phyloP scores from a whole-genome alignment of 352 stramenopile species.

The Globisporangium viniferum region DNA sequence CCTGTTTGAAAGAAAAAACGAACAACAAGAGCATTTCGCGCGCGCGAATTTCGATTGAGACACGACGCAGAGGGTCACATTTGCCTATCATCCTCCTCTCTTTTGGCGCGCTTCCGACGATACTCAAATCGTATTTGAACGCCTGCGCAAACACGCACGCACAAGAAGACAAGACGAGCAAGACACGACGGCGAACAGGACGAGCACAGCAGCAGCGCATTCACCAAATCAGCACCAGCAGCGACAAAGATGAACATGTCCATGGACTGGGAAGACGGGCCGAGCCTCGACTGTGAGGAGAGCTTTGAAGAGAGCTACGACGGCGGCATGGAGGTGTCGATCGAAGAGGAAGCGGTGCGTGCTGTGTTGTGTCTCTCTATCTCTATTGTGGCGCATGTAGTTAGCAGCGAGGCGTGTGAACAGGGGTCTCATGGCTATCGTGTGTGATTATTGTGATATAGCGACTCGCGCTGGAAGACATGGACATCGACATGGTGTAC shows the following conservation, averaged over 20 bases:
- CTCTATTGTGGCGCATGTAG: neutral
- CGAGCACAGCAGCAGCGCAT: neutral
- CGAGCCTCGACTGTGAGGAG: constrained; percentile 75
- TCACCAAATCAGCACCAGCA: neutral
- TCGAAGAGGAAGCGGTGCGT: constrained; percentile 44
- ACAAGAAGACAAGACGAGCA: neutral
- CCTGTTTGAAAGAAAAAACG: neutral
- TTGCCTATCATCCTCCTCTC: neutral
- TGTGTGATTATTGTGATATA: constrained; percentile 17
- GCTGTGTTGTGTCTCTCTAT: neutral
- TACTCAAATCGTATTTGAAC: neutral
- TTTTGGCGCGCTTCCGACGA: constrained; percentile 14
- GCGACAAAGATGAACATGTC: constrained; percentile 10
- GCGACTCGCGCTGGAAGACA: constrained; percentile 71
- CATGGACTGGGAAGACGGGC: constrained; percentile 64
- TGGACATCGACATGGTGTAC: constrained; percentile 68
- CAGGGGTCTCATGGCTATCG: neutral
- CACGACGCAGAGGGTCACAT: constrained; percentile 2
- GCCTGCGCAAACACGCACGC: neutral
- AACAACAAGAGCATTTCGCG: neutral
- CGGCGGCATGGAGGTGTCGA: constrained; percentile 37
- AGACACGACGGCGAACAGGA: neutral
- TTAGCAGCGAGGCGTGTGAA: neutral
- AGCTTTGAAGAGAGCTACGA: constrained; percentile 62
- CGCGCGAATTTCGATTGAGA: constrained; percentile 4